Evolutionary conservation across 805 yeast genomes (phyloP), one percentile per base, ranked within the genome.

Genomic region (Groenewaldozyma salmanticensis): DNA sequence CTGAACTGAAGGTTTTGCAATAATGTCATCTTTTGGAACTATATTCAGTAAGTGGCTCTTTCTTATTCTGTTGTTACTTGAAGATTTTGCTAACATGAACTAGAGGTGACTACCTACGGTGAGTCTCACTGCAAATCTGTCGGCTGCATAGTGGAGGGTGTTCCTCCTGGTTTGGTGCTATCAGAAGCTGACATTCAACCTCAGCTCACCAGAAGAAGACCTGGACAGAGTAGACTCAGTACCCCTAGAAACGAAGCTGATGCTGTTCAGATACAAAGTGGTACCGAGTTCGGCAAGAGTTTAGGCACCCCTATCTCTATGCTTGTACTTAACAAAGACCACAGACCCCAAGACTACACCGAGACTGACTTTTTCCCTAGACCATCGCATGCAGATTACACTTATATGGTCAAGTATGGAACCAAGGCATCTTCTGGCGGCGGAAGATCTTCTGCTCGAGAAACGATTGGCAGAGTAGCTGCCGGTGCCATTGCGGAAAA

Each of bases 401-500:
- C 98, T 18, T 92, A 92, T 65, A 69, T 84, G 57, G 70, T 74
- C 50, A 92, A 92, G 65, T 92, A 92, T 66, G 95, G 96, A 33
- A 72, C 79, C 52, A 92, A 92, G 66, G 94, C 96, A 3, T 76
- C 94, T 4, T 81, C 94, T 29, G 98, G 98, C 39, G 98, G 98
- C 57, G 98, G 98, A 48, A 77, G 98, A 60, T 82, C 96, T 9
- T 78, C 90, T 35, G 98, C 98, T 5, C 78, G 98, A 64, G 98
- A 92, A 66, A 92, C 98, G 33, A 92, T 92, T 54, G 98, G 98
- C 43, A 77, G 98, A 64, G 98, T 92, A 40, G 97, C 97, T 37
- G 97, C 96, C 5, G 96, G 96, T 57, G 97, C 96, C 39, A 79
- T 92, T 62, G 98, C 98, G 38, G 98, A 92, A 64, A 90, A 88